Conservation (phyloP, 768 basidiomycete genomes). For the Lentinula raphanica region DNA sequence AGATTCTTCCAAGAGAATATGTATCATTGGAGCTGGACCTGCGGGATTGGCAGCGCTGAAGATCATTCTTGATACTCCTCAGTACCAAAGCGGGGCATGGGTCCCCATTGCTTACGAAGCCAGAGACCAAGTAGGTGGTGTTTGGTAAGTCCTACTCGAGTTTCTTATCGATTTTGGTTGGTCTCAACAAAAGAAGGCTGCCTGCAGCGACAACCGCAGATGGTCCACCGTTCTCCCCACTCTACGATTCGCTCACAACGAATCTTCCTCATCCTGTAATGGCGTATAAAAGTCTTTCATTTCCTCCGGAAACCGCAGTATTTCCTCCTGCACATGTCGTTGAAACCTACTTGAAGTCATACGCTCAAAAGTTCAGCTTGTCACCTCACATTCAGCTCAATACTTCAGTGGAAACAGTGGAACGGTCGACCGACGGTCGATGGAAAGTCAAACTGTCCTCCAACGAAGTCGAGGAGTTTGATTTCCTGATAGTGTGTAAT, state of each 20-base stretch:
- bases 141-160: constrained; percentile 51
- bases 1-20: constrained; percentile 24
- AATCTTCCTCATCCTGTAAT: constrained; percentile 79
- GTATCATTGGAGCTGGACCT: constrained; percentile 75
- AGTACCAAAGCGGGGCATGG: constrained; percentile 61
- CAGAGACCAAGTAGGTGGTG: constrained; percentile 61
- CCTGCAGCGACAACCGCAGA: constrained; percentile 42
- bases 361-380: constrained; percentile 58
- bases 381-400: constrained; percentile 56
- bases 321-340: constrained; percentile 62
- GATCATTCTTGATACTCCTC: constrained; percentile 50
- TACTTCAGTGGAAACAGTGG: constrained; percentile 46
- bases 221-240: constrained; percentile 56
- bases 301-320: constrained; percentile 67
- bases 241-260: constrained; percentile 79
- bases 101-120: constrained; percentile 58
- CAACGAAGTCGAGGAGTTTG: constrained; percentile 37
- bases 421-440: constrained; percentile 25
- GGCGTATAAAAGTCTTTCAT: constrained; percentile 58
- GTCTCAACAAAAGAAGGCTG: constrained; percentile 33
- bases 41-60: constrained; percentile 69
- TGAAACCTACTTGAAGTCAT: constrained; percentile 63
- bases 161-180: background rate
- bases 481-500: constrained; percentile 69
- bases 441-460: constrained; percentile 49